Conservation (phyloP, 2,329 filamentous ascomycete genomes). For the Fusarium mexicanum region DNA sequence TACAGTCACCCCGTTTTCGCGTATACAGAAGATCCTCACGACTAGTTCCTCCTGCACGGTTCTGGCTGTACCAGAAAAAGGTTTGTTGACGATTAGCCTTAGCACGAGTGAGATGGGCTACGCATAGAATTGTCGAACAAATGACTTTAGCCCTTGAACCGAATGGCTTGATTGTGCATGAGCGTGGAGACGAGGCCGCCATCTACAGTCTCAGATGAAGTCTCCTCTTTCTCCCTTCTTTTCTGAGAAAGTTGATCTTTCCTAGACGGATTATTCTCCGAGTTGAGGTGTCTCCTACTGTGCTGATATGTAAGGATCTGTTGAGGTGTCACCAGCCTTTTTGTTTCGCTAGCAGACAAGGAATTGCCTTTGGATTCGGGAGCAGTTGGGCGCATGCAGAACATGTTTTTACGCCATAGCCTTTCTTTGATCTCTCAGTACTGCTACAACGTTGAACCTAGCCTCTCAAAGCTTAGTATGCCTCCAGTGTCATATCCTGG, state of each 20-base stretch:
- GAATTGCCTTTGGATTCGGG: fast-evolving
- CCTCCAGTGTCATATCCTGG: background rate
- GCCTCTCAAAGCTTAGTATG: background rate
- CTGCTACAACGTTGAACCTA: background rate
- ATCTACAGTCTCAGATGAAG: too few relatives aligned
- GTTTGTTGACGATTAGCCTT: fast-evolving
- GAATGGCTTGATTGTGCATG: fast-evolving
- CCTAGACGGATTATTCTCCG: too few relatives aligned
- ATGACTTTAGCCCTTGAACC: background rate
- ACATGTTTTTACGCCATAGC: fast-evolving
- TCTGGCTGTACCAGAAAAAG: background rate
- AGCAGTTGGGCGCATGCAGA: fast-evolving
- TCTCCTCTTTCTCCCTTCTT: too few relatives aligned
- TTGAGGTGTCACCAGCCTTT: background rate
- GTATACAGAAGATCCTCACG: background rate
- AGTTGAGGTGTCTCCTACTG: fast-evolving
- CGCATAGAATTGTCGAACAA: too few relatives aligned
- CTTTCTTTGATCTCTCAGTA: background rate
- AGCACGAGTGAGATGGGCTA: background rate
- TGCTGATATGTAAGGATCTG: fast-evolving
- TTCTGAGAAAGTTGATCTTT: too few relatives aligned
- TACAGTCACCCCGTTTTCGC: background rate
- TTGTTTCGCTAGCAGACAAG: background rate
- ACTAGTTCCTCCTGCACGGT: fast-evolving
- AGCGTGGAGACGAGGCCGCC: too few relatives aligned